Evolutionary conservation across 768 basidiomycete genomes (phyloP).

Genomic region (Pisolithus orientalis): DNA sequence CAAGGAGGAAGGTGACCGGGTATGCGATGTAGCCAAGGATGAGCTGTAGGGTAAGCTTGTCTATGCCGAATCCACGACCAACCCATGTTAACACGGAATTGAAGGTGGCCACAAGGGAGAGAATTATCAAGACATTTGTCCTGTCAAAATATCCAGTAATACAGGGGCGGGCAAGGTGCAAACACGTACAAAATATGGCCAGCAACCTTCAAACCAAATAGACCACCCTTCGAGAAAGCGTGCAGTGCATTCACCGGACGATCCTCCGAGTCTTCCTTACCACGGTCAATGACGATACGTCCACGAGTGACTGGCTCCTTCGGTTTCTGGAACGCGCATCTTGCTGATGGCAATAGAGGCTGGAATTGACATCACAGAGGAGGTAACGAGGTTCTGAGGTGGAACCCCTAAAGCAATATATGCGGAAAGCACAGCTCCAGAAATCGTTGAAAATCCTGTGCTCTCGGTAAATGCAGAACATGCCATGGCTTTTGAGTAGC

Average conservation of each 20-base stretch:
- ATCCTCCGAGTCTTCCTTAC: constrained; percentile 46
- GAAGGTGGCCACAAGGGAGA: constrained; percentile 74
- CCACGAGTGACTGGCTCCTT: constrained; percentile 87
- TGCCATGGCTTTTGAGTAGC: neutral
- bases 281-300: constrained; percentile 72
- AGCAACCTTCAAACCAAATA: constrained; percentile 81
- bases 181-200: constrained; percentile 72
- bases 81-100: constrained; percentile 88
- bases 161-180: neutral
- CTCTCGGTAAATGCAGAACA: constrained; percentile 1
- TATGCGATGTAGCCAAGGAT: constrained; percentile 85
- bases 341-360: constrained; percentile 92
- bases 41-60: constrained; percentile 76
- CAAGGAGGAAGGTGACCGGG: constrained; percentile 75
- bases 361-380: constrained; percentile 93
- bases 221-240: constrained; percentile 80
- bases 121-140: constrained; percentile 78
- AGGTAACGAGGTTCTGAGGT: constrained; percentile 73
- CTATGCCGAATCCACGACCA: constrained; percentile 79
- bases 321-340: constrained; percentile 76
- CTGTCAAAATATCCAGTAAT: constrained; percentile 29
- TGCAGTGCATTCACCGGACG: constrained; percentile 75
- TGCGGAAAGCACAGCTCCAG: constrained; percentile 82
- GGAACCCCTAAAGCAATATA: constrained; percentile 79
- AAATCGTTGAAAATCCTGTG: constrained; percentile 79